These are phyloP conservation scores for Penicillium ochrochloron DNA, from an alignment of 495 filamentous ascomycete genomes.

Conservation along the genomic window DNA sequence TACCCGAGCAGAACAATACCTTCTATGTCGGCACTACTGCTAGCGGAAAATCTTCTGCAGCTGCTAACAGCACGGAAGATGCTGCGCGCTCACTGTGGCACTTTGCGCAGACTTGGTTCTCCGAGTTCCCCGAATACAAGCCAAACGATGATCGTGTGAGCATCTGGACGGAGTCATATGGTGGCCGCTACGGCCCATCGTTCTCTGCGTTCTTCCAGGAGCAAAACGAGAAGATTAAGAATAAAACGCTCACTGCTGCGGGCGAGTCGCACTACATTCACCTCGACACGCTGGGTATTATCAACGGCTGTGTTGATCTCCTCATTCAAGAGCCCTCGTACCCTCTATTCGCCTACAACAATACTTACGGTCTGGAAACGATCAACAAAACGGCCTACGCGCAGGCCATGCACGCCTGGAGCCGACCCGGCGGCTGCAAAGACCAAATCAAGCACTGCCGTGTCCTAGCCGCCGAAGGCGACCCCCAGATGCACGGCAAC, in stretches of 20 bases:
- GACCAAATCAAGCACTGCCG: constrained; percentile 59
- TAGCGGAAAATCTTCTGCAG: constrained; percentile 48
- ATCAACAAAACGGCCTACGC: constrained; percentile 61
- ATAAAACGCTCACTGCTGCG: constrained; percentile 33
- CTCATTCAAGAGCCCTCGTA: constrained; percentile 70
- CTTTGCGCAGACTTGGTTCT: constrained; percentile 62
- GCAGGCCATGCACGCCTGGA: constrained; percentile 51
- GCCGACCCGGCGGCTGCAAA: constrained; percentile 62
- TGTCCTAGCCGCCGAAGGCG: constrained; percentile 39
- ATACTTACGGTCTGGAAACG: constrained; percentile 72
- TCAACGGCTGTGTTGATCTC: constrained; percentile 81
- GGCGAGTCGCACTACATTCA: constrained; percentile 46
- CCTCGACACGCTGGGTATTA: constrained; percentile 54
- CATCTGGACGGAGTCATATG: constrained; percentile 64
- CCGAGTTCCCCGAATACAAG: constrained; percentile 59
- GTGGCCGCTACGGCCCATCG: constrained; percentile 69
- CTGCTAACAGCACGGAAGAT: constrained; percentile 58
- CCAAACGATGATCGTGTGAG: constrained; percentile 59
- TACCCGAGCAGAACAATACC: constrained; percentile 62
- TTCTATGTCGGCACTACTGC: constrained; percentile 65
- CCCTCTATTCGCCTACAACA: constrained; percentile 69
- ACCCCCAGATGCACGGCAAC: constrained; percentile 51
- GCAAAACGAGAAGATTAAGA: constrained; percentile 63
- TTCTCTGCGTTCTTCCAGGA: constrained; percentile 68
- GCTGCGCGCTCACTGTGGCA: constrained; percentile 59